Percentiles rank a stretch among this genome's conserved stretches.
These are phyloP conservation scores for Fomitopsis betulina DNA, from an alignment of 1,284 basidiomycete genomes.

Conservation along the genomic window DNA sequence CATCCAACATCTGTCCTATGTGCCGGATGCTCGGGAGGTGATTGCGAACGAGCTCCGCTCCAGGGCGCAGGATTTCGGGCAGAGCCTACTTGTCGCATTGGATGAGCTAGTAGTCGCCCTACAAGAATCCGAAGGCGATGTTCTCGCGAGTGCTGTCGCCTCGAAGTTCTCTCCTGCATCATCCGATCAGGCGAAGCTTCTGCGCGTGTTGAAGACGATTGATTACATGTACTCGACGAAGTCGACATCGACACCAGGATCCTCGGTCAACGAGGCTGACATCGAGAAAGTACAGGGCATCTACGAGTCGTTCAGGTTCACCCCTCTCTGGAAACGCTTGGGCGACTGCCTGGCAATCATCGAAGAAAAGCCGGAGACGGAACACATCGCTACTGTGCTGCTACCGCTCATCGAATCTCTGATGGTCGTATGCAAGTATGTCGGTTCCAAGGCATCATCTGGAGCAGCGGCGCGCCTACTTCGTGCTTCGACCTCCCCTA, in stretches of 20 bases:
- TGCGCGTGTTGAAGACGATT: slow-evolving; percentile 91
- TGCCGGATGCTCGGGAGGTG: slow-evolving; percentile 83
- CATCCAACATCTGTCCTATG: slow-evolving; percentile 85
- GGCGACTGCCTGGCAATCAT: slow-evolving; percentile 83
- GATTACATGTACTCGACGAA: slow-evolving; percentile 90
- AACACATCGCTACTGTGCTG: slow-evolving; percentile 86
- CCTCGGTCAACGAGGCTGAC: slow-evolving; percentile 42
- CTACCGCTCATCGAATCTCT: slow-evolving; percentile 91
- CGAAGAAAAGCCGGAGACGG: slow-evolving; percentile 75
- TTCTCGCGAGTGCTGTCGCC: slow-evolving; percentile 64
- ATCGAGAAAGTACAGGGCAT: slow-evolving; percentile 81
- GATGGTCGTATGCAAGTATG: slow-evolving; percentile 98
- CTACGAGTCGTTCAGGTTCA: slow-evolving; percentile 86
- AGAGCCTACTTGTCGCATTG: slow-evolving; percentile 69
- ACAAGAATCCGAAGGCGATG: slow-evolving; percentile 48
- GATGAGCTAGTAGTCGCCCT: slow-evolving; percentile 69
- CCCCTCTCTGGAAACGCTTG: slow-evolving; percentile 80
- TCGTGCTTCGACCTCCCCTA: slow-evolving; percentile 60
- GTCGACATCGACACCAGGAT: slow-evolving; percentile 32
- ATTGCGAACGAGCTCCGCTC: slow-evolving; percentile 82
- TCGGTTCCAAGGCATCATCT: slow-evolving; percentile 54
- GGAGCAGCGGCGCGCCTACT: slow-evolving; percentile 41
- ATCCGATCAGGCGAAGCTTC: slow-evolving; percentile 88
- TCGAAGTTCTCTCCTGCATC: slow-evolving; percentile 89
- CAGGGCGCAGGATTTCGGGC: slow-evolving; percentile 85